Conservation (phyloP, 31 red algal species). For the Odonthalia washingtoniensis region DNA sequence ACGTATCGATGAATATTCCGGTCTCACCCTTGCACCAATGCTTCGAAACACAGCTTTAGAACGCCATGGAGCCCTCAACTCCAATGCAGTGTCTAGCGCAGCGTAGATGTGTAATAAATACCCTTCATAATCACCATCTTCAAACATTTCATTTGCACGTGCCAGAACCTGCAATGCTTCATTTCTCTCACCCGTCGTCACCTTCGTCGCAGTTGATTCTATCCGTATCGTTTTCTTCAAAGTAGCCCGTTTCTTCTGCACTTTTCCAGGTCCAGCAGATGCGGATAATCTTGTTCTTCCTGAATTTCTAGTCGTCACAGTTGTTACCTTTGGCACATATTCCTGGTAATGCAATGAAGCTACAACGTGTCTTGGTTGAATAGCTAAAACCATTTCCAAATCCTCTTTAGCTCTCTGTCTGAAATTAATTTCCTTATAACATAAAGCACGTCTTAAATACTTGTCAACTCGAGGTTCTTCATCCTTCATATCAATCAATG, state of each 20-base stretch:
- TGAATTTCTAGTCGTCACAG: conserved; percentile 3
- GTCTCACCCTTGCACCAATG: not conserved
- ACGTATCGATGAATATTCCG: not conserved
- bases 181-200: conserved; percentile 28
- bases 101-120: conserved; percentile 46
- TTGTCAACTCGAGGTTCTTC: conserved; percentile 36
- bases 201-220: not conserved
- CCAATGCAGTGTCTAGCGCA: conserved; percentile 45
- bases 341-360: conserved; percentile 50
- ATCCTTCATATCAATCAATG: conserved; percentile 40
- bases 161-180: conserved; percentile 40
- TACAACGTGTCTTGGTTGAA: conserved; percentile 52
- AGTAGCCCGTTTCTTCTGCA: conserved; percentile 22
- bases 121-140: conserved; percentile 50
- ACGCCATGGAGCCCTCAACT: conserved; percentile 21
- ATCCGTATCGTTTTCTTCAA: too few relatives aligned
- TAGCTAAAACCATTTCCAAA: conserved; percentile 47
- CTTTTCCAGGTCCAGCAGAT: not conserved
- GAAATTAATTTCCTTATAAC: conserved; percentile 43
- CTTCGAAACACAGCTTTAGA: not conserved
- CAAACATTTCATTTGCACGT: conserved; percentile 40
- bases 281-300: conserved; percentile 18
- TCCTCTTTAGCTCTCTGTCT: conserved; percentile 40
- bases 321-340: conserved; percentile 49
- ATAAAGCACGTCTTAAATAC: conserved; percentile 43